Evolutionary conservation across 768 basidiomycete species (phyloP), one percentile per base, ranked within the genome.

Genomic region (Hemileccinum rubropunctum): DNA sequence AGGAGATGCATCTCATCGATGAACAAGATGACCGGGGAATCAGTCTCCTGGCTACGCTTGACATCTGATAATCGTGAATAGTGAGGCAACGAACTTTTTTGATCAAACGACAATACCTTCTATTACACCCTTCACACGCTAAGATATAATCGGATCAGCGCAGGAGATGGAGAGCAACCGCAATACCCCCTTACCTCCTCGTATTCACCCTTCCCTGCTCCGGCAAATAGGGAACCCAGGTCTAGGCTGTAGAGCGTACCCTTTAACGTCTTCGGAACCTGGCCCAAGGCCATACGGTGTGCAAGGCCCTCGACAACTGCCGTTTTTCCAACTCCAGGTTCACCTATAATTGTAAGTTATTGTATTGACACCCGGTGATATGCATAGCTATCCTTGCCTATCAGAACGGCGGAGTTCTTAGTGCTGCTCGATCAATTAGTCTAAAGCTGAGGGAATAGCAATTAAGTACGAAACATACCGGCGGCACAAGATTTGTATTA

Each of bases 1-100:
- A 51, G 45, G 26, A 49, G 48, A 33, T 53, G 52, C 13, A 53
- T 20, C 30, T 53, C 52, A 30, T 53, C 52, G 32, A 53, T 53
- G 17, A 53, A 53, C 10, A 53, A 35, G 26, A 53, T 53, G 15
- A 38, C 42, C 15, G 52, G 52, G 32, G 47, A 53, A 12, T 30
- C 42, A 28, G 41, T 50, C 48, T 53, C 48, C 26, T 53, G 52
- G 28, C 52, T 53, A 17, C 48, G 30, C 38, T 43, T 53, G n/a
- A 53, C 42, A 44, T 50, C 48, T 30, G 28, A 32, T 1, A 13
- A 8, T 7, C 34, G 15, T 14, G 14, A 35, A 35, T 7, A 35
- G 34, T 35, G 34, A 35, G 14, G 10, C 13, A 35, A 35, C 3
- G 8, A 12, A 30, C 28, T 30, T 12, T 8, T 11, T 33, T 11